Evolutionary conservation across 2,329 filamentous ascomycete species (phyloP).

Genomic region (Claviceps africana): DNA sequence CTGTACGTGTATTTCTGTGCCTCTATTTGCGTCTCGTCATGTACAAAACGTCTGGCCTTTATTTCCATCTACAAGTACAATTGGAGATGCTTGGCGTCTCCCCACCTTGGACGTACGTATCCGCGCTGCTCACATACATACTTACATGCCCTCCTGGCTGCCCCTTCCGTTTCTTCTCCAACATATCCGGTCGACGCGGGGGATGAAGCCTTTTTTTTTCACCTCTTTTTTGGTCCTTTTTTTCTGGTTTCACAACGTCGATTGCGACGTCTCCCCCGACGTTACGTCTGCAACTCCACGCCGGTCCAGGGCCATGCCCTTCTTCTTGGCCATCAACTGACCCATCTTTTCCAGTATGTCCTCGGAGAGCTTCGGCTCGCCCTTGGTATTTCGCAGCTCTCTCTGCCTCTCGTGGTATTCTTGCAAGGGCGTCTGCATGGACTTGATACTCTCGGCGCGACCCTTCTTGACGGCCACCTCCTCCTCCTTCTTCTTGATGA

Average conservation of each 20-base stretch:
- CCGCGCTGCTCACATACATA: background rate
- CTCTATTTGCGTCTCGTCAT: background rate
- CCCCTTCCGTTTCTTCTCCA: background rate
- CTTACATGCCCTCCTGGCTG: background rate
- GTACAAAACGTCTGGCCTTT: background rate
- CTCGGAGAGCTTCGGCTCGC: slow-evolving; percentile 40
- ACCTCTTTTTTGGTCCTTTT: too few relatives aligned
- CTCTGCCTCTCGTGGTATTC: slow-evolving; percentile 44
- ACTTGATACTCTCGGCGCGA: slow-evolving; percentile 14
- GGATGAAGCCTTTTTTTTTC: background rate
- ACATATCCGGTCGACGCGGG: background rate
- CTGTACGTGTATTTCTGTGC: background rate
- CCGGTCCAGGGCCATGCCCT: slow-evolving; percentile 25
- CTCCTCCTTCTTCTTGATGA: slow-evolving; percentile 47
- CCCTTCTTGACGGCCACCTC: slow-evolving; percentile 36
- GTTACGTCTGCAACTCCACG: slow-evolving; percentile 24
- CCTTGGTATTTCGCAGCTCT: slow-evolving; percentile 34
- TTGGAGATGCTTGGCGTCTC: background rate
- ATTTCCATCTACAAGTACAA: slow-evolving; percentile 1
- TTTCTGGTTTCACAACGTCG: background rate
- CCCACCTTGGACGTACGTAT: background rate
- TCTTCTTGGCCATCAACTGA: slow-evolving; percentile 44
- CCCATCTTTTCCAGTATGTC: slow-evolving; percentile 50
- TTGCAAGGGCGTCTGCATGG: slow-evolving; percentile 42
- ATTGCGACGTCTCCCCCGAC: slow-evolving; percentile 6